Evolutionary conservation across 1,284 basidiomycete genomes (phyloP), one percentile per base, ranked within the genome.

Genomic region (Butyriboletus appendiculatus): DNA sequence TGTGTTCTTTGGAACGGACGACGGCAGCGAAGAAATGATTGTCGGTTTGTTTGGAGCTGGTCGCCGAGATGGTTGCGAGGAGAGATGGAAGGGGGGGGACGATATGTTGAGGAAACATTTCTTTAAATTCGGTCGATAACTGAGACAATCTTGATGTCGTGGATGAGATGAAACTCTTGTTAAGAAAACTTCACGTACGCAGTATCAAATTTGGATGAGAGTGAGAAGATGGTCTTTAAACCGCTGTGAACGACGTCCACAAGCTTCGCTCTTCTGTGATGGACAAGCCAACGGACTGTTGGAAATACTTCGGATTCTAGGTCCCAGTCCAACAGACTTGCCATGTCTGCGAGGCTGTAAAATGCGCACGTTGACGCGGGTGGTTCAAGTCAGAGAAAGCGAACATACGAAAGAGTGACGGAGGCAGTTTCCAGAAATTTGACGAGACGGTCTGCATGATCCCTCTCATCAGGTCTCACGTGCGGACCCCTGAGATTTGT

Each of bases 221-320:
- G 79, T 18, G 84, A 82, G 65, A 97, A 96, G 0, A 94, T 82
- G 0, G 90, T 95, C 64, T 92, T 91, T 33, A 98, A 73, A 37
- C 87, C 84, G n/a, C 74, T 73, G 61, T 92, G 90, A 18, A 98
- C 85, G 9, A 88, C 82, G 62, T 98, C 94, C 44, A 97, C 86
- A 15, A 98, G 78, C 58, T 94, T 92, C 1, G 94, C 96, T 64
- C 93, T 82, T 53, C 92, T 81, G 71, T 94, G 94, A 58, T 94
- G 88, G 22, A 98, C 91, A 34, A 98, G 79, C 81, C 94, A 94
- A 12, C 92, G 81, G 1, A 94, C 92, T 44, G 91, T 87, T 0
- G 94, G 92, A 64, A 91, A 93, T 1, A 96, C 81, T 61, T 96
- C 91, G 0, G 83, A 78, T 59, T 96, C 89, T 4, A 96, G 76